Conservation (phyloP, 2,329 filamentous ascomycete genomes). For the Purpureocillium takamizusanense region DNA sequence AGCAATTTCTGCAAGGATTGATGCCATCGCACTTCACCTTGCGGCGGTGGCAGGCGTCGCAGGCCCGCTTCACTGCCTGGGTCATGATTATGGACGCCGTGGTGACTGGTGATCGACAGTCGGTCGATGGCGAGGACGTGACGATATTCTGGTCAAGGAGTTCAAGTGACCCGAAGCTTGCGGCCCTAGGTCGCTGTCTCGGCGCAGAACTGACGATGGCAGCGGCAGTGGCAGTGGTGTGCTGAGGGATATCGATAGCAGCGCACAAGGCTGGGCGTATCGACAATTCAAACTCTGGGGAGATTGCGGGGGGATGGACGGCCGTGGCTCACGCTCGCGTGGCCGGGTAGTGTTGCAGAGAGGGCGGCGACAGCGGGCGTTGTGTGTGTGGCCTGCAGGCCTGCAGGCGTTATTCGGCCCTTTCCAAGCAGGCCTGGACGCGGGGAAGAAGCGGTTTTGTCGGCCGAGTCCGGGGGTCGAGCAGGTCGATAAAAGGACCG, state of each 20-base stretch:
- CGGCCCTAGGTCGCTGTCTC: neutral
- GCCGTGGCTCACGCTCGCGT: constrained; percentile 5
- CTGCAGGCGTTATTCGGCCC: constrained; percentile 28
- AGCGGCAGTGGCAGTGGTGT: neutral
- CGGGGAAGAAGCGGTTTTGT: constrained; percentile 12
- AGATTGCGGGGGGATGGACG: constrained; percentile 17
- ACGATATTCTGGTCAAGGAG: neutral
- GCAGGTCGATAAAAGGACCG: no score
- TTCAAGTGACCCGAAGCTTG: neutral
- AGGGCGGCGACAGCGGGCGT: constrained; percentile 11
- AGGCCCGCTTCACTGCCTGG: constrained; percentile 52
- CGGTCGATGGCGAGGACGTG: neutral
- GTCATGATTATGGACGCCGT: constrained; percentile 27
- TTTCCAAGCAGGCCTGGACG: constrained; percentile 23
- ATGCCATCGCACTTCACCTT: constrained; percentile 67
- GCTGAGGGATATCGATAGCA: constrained; percentile 4
- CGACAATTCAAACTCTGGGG: constrained; percentile 5
- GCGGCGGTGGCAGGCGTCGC: constrained; percentile 65
- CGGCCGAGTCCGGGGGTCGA: constrained; percentile 7
- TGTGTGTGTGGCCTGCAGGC: constrained; percentile 12
- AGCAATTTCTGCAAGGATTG: constrained; percentile 64
- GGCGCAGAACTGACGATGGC: neutral
- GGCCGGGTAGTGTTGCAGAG: constrained; percentile 3
- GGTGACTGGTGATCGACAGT: neutral
- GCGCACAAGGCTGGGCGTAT: neutral